These are phyloP conservation scores for Pterothamnion heteromorphum DNA, from an alignment of 31 red algal species.

Conservation along the genomic window DNA sequence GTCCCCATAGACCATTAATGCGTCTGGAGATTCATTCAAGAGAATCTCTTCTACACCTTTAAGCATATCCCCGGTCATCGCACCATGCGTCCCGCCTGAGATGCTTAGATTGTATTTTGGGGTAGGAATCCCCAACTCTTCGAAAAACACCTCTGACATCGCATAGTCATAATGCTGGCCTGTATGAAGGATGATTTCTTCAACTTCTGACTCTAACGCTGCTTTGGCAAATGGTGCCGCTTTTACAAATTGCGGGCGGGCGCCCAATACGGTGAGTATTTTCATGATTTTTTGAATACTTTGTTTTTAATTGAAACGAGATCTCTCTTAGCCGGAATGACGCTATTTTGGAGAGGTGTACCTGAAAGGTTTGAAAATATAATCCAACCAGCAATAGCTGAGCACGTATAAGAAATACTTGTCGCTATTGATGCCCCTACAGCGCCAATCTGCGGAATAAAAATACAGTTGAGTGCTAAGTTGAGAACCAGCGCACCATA, in stretches of 20 bases:
- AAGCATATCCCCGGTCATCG: neutral
- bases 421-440: too few relatives aligned
- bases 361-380: too few relatives aligned
- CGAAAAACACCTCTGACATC: constrained; percentile 30
- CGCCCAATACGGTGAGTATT: neutral
- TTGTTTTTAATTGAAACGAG: neutral
- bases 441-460: too few relatives aligned
- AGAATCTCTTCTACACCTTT: constrained; percentile 7
- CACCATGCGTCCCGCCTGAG: neutral
- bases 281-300: neutral
- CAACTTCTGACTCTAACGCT: neutral
- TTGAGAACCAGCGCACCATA: too few relatives aligned
- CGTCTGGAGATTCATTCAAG: constrained; percentile 1
- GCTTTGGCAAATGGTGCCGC: neutral
- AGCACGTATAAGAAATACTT: too few relatives aligned
- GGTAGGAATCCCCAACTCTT: neutral
- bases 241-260: neutral
- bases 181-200: constrained; percentile 40
- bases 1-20: constrained; percentile 29
- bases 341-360: too few relatives aligned
- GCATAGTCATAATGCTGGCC: constrained; percentile 41
- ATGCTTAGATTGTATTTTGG: constrained; percentile 18
- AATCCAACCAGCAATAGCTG: too few relatives aligned
- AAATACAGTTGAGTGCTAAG: too few relatives aligned
- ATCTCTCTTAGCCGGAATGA: too few relatives aligned